Base-by-base conservation (phyloP, 225 moss, liverwort and hornwort species). In the Sphagnum tenellum region DNA sequence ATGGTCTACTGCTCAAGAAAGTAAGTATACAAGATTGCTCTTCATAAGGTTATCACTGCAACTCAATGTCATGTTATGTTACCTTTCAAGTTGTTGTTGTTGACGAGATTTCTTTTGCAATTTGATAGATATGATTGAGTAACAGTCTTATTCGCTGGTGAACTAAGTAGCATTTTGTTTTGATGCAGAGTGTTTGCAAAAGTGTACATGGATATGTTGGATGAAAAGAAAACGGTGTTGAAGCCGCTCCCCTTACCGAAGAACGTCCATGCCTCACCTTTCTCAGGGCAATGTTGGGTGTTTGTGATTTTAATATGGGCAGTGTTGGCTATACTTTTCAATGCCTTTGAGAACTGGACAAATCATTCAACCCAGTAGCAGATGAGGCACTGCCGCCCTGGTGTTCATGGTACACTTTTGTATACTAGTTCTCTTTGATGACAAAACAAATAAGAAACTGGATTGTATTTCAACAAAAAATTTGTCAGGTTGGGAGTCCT, bases 1-100 rank as follows among this genome's bases (percentile, higher is more conserved):
- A 77, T 98, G 52, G 96, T 98, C 53, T 83, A 83, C 69, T 80
- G 66, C 57, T 88, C 96, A 12, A 81, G 96, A 67, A 89, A 73
- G 96, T 98, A 74, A 12, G 12, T 45, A 61, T 4, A 45, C 46
- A 45, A 61, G 46, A 61, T 29, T 29, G 46, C 55, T 57, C 48
- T 12, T 48, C 65, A 61, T 7, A 52, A 52, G 52, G 9, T 46
- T 46, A 61, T 45, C 9, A 5, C 61, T 61, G 61, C 44, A 61
- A 48, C 3, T 61, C 3, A 8, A 7, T 9, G 8, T 8, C 46
- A 57, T 57, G 6, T 9, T 10, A 10, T 2, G 44, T 61, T 10
- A 45, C 44, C 61, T 45, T 12, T 46, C 46, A 46, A 61, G 2
- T 61, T 44, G 61, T 61, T 5, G 0, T 2, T n/a, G 13, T 57